Percentiles rank a stretch among this genome's conserved stretches.
These are phyloP conservation scores for Chlorophyllum brunneum DNA, from an alignment of 768 basidiomycete species.

Conservation along the genomic window DNA sequence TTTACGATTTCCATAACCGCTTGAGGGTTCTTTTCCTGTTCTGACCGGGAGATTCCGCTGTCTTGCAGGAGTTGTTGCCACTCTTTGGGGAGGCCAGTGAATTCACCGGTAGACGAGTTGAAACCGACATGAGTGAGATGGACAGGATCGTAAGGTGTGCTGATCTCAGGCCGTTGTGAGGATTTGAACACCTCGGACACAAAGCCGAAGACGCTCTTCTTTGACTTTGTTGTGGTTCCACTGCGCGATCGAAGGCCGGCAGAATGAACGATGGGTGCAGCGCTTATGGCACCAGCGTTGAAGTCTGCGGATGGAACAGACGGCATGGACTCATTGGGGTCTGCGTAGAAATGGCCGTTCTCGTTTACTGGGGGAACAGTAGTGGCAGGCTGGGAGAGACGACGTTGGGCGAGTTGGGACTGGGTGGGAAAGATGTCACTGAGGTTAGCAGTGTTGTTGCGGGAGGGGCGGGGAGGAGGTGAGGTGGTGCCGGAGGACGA, in stretches of 20 bases:
- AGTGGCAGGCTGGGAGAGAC: conserved; percentile 49
- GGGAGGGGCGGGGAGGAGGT: conserved; percentile 76
- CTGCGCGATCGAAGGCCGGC: conserved; percentile 40
- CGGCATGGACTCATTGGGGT: conserved; percentile 40
- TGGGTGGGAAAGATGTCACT: conserved; percentile 64
- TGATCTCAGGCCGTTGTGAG: conserved; percentile 84
- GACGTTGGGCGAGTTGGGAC: conserved; percentile 38
- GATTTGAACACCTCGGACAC: conserved; percentile 67
- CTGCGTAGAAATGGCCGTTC: conserved; percentile 41
- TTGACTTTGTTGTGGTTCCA: conserved; percentile 40
- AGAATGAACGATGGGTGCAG: conserved; percentile 17
- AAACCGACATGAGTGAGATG: conserved; percentile 99
- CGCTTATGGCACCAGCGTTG: conserved; percentile 15
- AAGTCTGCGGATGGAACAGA: conserved; percentile 29
- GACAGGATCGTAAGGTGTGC: conserved; percentile 97
- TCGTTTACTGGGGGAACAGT: conserved; percentile 26
- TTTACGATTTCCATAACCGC: conserved; percentile 99
- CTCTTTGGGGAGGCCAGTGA: conserved; percentile 95
- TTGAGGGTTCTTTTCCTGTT: conserved; percentile 98
- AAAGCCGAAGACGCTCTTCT: conserved; percentile 74
- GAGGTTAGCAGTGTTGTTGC: conserved; percentile 80
- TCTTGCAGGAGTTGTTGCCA: conserved; percentile 98
- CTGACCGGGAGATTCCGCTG: conserved; percentile 87
- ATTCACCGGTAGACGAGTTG: conserved; percentile 98
- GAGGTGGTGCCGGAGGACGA: conserved; percentile 34